Evolutionary conservation across 352 stramenopile species (phyloP).

Genomic region (Phytopythium ostracodes): DNA sequence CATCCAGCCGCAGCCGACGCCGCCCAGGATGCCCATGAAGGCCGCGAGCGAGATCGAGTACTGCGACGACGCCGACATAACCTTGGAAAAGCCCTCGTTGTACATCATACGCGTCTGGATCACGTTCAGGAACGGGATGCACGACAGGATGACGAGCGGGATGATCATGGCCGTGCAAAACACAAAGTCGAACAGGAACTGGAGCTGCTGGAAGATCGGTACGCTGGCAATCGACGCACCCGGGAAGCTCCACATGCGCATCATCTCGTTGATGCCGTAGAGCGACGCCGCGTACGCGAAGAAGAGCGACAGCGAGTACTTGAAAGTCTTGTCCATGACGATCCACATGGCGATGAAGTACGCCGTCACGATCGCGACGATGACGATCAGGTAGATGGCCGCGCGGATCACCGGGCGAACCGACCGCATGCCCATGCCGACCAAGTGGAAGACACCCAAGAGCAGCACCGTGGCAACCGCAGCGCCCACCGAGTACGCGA

Average conservation of each 20-base stretch:
- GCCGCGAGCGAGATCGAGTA: conserved; percentile 70
- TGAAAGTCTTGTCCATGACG: conserved; percentile 33
- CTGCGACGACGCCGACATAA: conserved; percentile 75
- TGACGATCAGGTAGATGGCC: conserved; percentile 31
- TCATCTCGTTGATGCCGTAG: conserved; percentile 74
- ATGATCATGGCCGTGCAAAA: conserved; percentile 63
- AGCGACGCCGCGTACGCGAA: conserved; percentile 59
- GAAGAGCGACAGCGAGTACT: conserved; percentile 47
- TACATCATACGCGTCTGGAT: conserved; percentile 88
- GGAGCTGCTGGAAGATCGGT: conserved; percentile 61
- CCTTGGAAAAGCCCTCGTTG: conserved; percentile 79
- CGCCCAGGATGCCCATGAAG: conserved; percentile 63
- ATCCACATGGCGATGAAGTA: conserved; percentile 54
- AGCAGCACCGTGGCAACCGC: conserved; percentile 47
- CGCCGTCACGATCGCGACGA: conserved; percentile 22
- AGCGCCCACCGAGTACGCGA: conserved; percentile 41
- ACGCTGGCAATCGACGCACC: conserved; percentile 51
- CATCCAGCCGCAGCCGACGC: conserved; percentile 58
- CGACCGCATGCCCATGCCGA: conserved; percentile 45
- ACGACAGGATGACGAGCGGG: conserved; percentile 60
- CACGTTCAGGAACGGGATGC: conserved; percentile 72
- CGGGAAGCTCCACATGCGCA: conserved; percentile 66
- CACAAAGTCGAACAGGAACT: conserved; percentile 80
- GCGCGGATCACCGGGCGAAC: conserved; percentile 40
- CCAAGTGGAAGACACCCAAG: conserved; percentile 35